phyloP scores from a whole-genome alignment of 495 filamentous ascomycete genomes.

The Penicillium bovifimosum region DNA sequence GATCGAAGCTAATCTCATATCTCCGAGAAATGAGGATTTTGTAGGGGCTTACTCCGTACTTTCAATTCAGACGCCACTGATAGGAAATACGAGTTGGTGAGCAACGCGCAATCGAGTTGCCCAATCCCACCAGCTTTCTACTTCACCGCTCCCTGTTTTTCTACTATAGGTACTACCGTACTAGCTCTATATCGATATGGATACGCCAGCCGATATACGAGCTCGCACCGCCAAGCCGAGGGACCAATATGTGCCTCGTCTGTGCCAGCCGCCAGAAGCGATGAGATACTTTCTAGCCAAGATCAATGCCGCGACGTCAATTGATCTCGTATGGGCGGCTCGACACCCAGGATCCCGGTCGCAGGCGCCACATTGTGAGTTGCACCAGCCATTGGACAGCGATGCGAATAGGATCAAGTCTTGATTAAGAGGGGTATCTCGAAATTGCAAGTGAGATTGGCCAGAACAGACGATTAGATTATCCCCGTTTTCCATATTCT shows the following conservation, averaged over 20 bases:
- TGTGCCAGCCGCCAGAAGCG: no score
- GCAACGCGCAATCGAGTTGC: no score
- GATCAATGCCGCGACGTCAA: background rate
- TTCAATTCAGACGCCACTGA: no score
- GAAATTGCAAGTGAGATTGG: background rate
- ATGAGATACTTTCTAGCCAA: background rate
- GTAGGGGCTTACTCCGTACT: background rate
- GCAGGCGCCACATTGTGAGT: conserved; percentile 1
- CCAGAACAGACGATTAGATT: background rate
- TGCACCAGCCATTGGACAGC: background rate
- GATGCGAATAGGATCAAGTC: background rate
- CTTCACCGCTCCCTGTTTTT: no score
- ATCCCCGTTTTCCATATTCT: no score
- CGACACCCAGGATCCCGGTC: background rate
- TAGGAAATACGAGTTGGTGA: no score
- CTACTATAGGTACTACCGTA: no score
- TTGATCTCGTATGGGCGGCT: background rate
- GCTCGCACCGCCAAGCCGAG: no score
- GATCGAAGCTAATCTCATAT: background rate
- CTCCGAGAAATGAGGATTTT: background rate
- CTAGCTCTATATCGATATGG: no score
- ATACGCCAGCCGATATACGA: no score
- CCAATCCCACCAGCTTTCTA: no score
- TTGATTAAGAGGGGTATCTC: background rate
- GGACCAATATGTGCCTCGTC: no score